These are phyloP conservation scores for Carex kokanica DNA, from an alignment of 176 grass and related monocot species.

Conservation along the genomic window DNA sequence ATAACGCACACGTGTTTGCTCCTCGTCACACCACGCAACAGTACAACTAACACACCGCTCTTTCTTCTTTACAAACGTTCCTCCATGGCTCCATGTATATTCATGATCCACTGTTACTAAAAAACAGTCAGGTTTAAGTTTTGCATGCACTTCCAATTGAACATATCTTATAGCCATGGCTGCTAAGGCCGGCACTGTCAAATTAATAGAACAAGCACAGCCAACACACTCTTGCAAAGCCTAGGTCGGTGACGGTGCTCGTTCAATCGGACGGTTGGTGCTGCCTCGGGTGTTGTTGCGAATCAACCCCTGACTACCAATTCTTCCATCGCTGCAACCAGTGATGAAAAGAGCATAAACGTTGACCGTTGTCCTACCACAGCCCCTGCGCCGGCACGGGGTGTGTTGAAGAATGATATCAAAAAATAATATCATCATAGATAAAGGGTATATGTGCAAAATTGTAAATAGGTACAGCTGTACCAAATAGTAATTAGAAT, in stretches of 20 bases:
- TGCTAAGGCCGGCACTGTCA: background rate
- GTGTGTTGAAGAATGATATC: too few species aligned
- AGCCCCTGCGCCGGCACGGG: background rate
- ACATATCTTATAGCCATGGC: background rate
- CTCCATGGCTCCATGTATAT: background rate
- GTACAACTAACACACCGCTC: background rate
- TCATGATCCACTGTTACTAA: background rate
- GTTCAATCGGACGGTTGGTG: background rate
- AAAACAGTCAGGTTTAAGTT: background rate
- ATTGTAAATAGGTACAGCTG: too few species aligned
- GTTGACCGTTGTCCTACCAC: background rate
- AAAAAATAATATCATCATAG: too few species aligned
- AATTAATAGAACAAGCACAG: background rate
- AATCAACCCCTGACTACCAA: conserved; percentile 17
- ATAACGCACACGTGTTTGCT: background rate
- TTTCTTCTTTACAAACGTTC: background rate
- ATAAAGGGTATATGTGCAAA: too few species aligned
- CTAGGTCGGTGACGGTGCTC: background rate
- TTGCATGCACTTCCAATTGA: background rate
- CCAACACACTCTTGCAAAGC: background rate
- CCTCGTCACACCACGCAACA: background rate
- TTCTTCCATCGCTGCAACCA: background rate
- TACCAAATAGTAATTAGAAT: too few species aligned
- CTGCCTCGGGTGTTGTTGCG: background rate
- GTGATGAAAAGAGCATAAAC: conserved; percentile 13